Evolutionary conservation across 441 rosid genomes (phyloP).

Genomic region (Bocquillonia castaneifolia): DNA sequence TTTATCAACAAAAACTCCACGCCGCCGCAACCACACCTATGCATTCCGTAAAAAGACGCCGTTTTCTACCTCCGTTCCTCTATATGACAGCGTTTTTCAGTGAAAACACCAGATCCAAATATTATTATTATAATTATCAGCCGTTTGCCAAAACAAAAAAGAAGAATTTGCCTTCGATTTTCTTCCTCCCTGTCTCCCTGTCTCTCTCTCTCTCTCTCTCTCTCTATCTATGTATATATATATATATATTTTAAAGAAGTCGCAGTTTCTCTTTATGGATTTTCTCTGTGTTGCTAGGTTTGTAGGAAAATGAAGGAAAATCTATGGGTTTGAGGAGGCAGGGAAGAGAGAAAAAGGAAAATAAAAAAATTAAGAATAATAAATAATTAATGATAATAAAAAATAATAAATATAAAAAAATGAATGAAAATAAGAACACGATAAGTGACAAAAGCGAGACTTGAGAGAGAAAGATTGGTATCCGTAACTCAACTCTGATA

Average conservation of each 20-base stretch:
- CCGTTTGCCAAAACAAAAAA: no score
- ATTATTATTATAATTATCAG: no score
- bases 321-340: constrained; percentile 12
- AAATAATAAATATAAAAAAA: no score
- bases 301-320: constrained; percentile 21
- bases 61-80: no score
- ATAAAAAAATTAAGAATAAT: no score
- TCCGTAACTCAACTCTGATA: constrained; percentile 52
- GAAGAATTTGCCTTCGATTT: no score
- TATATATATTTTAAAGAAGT: no score
- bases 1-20: not conserved
- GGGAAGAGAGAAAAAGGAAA: constrained; percentile 13
- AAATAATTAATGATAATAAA: no score
- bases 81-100: no score
- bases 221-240: not conserved
- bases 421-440: constrained; percentile 35
- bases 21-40: not conserved
- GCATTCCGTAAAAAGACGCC: constrained; percentile 1
- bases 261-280: not conserved
- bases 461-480: constrained; percentile 33
- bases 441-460: constrained; percentile 44
- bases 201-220: no score
- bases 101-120: no score
- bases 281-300: constrained; percentile 28
- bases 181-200: no score